These are phyloP conservation scores for Nyctanthes arbortristis DNA, from an alignment of 257 asterid species.

Conservation along the genomic window DNA sequence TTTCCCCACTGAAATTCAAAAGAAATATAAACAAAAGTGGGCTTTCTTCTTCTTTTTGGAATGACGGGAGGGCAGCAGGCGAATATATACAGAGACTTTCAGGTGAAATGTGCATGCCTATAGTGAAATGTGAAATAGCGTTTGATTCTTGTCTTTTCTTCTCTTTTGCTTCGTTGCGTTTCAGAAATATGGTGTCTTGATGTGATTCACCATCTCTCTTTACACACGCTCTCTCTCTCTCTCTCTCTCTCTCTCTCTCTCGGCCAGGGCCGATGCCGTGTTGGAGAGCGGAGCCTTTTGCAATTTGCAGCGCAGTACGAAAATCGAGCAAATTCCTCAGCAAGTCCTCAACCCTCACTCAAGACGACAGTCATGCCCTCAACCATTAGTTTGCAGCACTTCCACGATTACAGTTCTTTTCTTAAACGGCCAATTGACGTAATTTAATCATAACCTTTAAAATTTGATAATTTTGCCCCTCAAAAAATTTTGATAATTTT, in stretches of 20 bases:
- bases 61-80: too few relatives aligned
- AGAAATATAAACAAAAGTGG: slow-evolving; percentile 22
- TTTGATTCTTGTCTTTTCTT: slow-evolving; percentile 21
- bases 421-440: too few relatives aligned
- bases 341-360: background rate
- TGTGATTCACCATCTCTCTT: slow-evolving; percentile 36
- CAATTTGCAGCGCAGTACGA: background rate
- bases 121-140: slow-evolving; percentile 19
- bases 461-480: too few relatives aligned
- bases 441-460: too few relatives aligned
- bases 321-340: background rate
- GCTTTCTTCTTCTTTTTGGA: too few relatives aligned
- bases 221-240: too few relatives aligned
- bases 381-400: too few relatives aligned
- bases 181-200: slow-evolving; percentile 39
- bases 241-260: slow-evolving; percentile 21
- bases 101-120: background rate
- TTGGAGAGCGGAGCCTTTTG: background rate
- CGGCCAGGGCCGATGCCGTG: slow-evolving; percentile 37
- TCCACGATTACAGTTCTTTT: too few relatives aligned
- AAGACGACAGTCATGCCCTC: too few relatives aligned
- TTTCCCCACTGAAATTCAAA: background rate
- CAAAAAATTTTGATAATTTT: too few relatives aligned
- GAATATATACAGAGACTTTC: slow-evolving; percentile 40
- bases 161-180: slow-evolving; percentile 23